Evolutionary conservation across 371 early-diverging fungal species (phyloP).

Genomic region (Mucor piriformis): DNA sequence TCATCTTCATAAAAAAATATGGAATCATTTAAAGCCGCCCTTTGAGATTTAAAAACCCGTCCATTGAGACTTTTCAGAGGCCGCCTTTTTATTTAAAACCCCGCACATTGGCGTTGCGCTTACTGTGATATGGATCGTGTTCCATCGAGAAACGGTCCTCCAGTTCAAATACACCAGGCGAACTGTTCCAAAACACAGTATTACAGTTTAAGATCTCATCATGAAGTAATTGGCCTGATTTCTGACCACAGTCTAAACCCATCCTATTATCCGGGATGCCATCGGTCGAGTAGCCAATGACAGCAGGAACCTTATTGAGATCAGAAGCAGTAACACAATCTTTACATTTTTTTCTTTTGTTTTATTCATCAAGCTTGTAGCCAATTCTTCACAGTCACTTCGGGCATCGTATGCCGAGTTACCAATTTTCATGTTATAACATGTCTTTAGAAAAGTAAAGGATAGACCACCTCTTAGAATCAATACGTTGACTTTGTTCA

Average conservation of each 20-base stretch:
- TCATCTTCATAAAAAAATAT: too few species aligned
- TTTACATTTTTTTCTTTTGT: conserved; percentile 57
- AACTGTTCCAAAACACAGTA: conserved; percentile 98
- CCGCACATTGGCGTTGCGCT: too few species aligned
- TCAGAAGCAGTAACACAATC: conserved; percentile 85
- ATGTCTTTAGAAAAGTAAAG: conserved; percentile 88
- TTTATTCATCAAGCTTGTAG: background rate
- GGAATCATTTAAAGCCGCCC: too few species aligned
- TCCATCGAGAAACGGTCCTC: background rate
- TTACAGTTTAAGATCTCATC: conserved; percentile 73
- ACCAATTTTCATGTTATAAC: conserved; percentile 46
- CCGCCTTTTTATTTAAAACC: too few species aligned
- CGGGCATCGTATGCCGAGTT: background rate
- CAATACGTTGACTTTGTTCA: conserved; percentile 84
- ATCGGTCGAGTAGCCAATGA: conserved; percentile 63
- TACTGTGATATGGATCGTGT: too few species aligned
- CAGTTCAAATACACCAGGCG: conserved; percentile 95
- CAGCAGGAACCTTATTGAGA: background rate
- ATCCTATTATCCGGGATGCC: conserved; percentile 88
- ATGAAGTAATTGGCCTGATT: conserved; percentile 72
- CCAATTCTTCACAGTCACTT: background rate
- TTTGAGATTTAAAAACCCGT: too few species aligned
- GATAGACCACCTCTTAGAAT: conserved; percentile 93
- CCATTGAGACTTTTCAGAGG: too few species aligned
- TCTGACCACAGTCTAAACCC: conserved; percentile 92